Percentiles rank a stretch among this genome's conserved stretches.
phyloP scores from a whole-genome alignment of 2,329 filamentous ascomycete genomes.

The Rutstroemia sp. region DNA sequence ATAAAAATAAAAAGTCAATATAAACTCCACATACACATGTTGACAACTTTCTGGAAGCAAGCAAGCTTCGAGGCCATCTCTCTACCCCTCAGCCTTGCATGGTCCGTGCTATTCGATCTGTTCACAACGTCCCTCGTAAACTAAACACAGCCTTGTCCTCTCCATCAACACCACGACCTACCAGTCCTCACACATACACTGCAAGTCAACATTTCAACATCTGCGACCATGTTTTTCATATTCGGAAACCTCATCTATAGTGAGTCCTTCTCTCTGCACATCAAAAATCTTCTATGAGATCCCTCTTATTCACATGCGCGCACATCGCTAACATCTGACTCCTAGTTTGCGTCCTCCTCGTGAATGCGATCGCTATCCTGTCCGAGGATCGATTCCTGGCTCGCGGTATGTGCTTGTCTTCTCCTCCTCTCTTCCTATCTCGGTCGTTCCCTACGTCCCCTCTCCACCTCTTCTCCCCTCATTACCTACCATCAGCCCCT shows the following conservation, averaged over 20 bases:
- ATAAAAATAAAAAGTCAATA: neutral
- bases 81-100: neutral
- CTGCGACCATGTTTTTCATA: constrained; percentile 52
- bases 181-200: neutral
- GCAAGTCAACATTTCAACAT: neutral
- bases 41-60: too few relatives aligned
- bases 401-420: constrained; percentile 48
- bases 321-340: neutral
- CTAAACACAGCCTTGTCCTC: constrained; percentile 6
- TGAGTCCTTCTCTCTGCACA: constrained; percentile 29
- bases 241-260: constrained; percentile 67
- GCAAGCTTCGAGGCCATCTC: neutral
- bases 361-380: constrained; percentile 89
- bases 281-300: neutral
- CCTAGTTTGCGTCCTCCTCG: constrained; percentile 72
- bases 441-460: neutral
- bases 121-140: constrained; percentile 5
- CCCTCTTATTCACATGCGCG: neutral
- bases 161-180: constrained; percentile 9
- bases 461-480: neutral
- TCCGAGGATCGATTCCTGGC: constrained; percentile 91
- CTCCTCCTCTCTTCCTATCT: neutral
- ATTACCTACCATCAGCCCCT: neutral
- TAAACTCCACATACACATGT: neutral
- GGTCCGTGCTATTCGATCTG: neutral